A percentile compares a stretch with the other conserved stretches of the same genome.
These are phyloP conservation scores for Metarhizium robertsii DNA, from an alignment of 2,329 filamentous ascomycete species.

Conservation along the genomic window DNA sequence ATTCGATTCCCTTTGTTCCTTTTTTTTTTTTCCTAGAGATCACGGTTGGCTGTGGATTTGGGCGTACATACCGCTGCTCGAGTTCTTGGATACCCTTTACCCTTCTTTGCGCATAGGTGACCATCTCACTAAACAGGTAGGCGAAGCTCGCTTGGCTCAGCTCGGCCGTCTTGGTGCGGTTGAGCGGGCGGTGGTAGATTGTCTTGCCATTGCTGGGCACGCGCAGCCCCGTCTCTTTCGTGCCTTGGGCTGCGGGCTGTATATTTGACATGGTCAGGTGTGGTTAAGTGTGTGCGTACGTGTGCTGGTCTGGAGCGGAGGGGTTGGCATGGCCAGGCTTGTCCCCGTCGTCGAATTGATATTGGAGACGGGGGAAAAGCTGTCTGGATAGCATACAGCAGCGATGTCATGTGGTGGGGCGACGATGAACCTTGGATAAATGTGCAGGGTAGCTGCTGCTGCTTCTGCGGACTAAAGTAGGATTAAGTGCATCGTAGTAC, in stretches of 20 bases:
- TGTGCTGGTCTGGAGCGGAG: neutral
- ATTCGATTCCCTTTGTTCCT: no score
- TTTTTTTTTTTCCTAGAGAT: neutral
- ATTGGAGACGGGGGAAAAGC: neutral
- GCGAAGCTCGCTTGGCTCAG: constrained; percentile 90
- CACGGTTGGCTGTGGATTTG: neutral
- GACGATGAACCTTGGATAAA: neutral
- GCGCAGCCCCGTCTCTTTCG: constrained; percentile 58
- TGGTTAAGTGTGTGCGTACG: neutral
- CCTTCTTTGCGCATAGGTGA: constrained; percentile 82
- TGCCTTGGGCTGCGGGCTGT: constrained; percentile 29
- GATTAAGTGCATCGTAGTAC: no score
- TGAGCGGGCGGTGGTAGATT: constrained; percentile 93
- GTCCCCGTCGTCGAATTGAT: neutral
- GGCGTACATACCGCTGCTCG: constrained; percentile 63
- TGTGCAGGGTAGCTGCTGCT: no score
- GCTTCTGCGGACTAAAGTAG: no score
- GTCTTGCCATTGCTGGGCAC: constrained; percentile 92
- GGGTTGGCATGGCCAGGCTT: neutral
- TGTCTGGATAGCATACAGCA: neutral
- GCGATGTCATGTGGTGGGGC: neutral
- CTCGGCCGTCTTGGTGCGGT: constrained; percentile 80
- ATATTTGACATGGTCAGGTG: constrained; percentile 37
- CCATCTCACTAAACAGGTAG: constrained; percentile 94
- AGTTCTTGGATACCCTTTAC: constrained; percentile 91